Conservation (phyloP, 805 yeast genomes). For the Clavispora santaluciae region DNA sequence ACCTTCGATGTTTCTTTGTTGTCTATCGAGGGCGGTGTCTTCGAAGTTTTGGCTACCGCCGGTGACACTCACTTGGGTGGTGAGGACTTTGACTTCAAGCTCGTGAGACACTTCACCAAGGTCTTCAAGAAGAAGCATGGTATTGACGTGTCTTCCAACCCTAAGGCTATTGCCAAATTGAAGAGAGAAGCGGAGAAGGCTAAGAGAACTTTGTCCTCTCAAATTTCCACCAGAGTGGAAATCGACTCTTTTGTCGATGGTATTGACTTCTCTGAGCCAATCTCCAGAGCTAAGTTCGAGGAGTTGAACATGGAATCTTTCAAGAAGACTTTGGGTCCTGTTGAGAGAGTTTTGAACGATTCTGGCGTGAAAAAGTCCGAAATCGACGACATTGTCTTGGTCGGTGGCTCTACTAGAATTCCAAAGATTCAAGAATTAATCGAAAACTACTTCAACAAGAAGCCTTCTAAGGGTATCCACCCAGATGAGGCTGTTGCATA, state of each 20-base stretch:
- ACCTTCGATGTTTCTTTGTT: conserved; percentile 21
- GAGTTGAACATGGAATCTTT: conserved; percentile 19
- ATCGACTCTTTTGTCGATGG: conserved; percentile 19
- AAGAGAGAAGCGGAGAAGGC: conserved; percentile 22
- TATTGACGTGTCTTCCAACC: conserved; percentile 13
- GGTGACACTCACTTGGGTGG: conserved; percentile 23
- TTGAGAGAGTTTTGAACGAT: conserved; percentile 17
- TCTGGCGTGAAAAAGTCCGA: conserved; percentile 18
- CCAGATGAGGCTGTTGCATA: conserved; percentile 49
- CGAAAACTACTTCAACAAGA: conserved; percentile 17
- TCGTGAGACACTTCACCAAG: conserved; percentile 17
- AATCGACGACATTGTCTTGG: conserved; percentile 19
- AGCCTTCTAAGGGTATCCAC: conserved; percentile 24
- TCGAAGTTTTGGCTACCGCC: conserved; percentile 37
- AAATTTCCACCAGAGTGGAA: conserved; percentile 16
- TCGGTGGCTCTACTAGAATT: conserved; percentile 20
- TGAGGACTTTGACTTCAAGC: conserved; percentile 19
- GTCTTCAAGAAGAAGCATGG: conserved; percentile 17
- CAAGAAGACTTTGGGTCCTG: conserved; percentile 20
- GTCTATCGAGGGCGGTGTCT: conserved; percentile 19
- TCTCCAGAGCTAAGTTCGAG: conserved; percentile 19
- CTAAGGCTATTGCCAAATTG: conserved; percentile 19
- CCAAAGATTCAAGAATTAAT: conserved; percentile 19
- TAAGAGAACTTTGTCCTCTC: conserved; percentile 20
- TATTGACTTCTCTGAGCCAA: conserved; percentile 19